A percentile compares a stretch with the other conserved stretches of the same genome.
These are phyloP conservation scores for Potentilla sterilis DNA, from an alignment of 306 rosid species.

Conservation along the genomic window DNA sequence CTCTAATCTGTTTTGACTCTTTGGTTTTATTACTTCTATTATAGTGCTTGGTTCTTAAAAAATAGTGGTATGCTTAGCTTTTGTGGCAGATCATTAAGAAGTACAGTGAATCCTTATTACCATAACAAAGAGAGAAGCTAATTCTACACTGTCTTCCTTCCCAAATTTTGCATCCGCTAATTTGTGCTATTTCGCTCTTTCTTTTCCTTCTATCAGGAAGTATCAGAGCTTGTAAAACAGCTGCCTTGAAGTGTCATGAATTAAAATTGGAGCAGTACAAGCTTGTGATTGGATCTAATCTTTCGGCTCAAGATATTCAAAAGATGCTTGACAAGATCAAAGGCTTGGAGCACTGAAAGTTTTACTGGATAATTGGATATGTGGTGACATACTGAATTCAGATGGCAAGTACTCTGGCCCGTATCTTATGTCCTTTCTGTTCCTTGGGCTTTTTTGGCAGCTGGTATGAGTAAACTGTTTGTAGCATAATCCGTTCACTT, in stretches of 20 bases:
- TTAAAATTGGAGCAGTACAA: conserved; percentile 71
- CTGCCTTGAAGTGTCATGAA: conserved; percentile 66
- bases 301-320: conserved; percentile 40
- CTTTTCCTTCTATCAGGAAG: conserved; percentile 46
- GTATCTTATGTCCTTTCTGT: background rate
- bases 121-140: background rate
- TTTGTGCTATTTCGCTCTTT: background rate
- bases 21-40: background rate
- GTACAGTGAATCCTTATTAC: background rate
- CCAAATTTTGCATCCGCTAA: background rate
- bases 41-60: background rate
- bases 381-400: background rate
- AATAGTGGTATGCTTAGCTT: background rate
- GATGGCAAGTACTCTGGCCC: conserved; percentile 10
- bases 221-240: conserved; percentile 58
- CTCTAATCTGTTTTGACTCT: background rate
- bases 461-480: background rate
- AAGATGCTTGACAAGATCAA: conserved; percentile 73
- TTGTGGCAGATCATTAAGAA: background rate
- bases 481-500: background rate
- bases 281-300: conserved; percentile 49
- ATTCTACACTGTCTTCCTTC: background rate
- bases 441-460: background rate
- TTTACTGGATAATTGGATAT: background rate
- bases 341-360: conserved; percentile 56